Conservation (phyloP, 1,139 yeast genomes). For the Diutina mesorugosa region DNA sequence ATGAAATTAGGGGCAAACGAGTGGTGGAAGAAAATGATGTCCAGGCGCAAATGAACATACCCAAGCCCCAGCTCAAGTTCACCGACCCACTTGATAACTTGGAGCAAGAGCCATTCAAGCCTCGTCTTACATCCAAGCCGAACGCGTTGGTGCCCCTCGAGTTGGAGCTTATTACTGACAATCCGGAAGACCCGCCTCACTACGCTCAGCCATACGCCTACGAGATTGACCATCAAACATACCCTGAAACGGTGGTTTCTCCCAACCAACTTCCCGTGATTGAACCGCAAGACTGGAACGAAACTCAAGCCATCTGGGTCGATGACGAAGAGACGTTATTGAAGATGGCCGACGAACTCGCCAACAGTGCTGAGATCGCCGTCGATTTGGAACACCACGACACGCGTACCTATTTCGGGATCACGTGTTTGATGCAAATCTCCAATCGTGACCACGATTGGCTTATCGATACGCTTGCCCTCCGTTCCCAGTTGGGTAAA, state of each 20-base stretch:
- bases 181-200: conserved; percentile 36
- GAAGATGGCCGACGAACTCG: conserved; percentile 42
- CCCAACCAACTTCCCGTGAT: conserved; percentile 31
- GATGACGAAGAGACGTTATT: conserved; percentile 41
- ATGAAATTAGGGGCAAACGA: not conserved
- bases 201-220: conserved; percentile 71
- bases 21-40: not conserved
- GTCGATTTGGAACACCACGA: conserved; percentile 98
- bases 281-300: conserved; percentile 52
- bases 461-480: conserved; percentile 65
- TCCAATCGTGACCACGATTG: conserved; percentile 72
- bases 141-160: conserved; percentile 42
- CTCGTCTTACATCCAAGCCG: conserved; percentile 61
- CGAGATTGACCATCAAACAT: conserved; percentile 63
- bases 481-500: conserved; percentile 54
- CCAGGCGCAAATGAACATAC: not conserved
- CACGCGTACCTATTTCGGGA: conserved; percentile 75
- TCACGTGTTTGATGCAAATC: conserved; percentile 90
- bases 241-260: conserved; percentile 44
- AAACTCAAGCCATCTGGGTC: conserved; percentile 57
- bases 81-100: conserved; percentile 50
- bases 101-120: conserved; percentile 63
- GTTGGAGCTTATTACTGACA: conserved; percentile 22
- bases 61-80: conserved; percentile 70
- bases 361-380: conserved; percentile 53